Evolutionary conservation across 495 filamentous ascomycete genomes (phyloP), one percentile per base, ranked within the genome.

Genomic region (Ramalina intermedia): DNA sequence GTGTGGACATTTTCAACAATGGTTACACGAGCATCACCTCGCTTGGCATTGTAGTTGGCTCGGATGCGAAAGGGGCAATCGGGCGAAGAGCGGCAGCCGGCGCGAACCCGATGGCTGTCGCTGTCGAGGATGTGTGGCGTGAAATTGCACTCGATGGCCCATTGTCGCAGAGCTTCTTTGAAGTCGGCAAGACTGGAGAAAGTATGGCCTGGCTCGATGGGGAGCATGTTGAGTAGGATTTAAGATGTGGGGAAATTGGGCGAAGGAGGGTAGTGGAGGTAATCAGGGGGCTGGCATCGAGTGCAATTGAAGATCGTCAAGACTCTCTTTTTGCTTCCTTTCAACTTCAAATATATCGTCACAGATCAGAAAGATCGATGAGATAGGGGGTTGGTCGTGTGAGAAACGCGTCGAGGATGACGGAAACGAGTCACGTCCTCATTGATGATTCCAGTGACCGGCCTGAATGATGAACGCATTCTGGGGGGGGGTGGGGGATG

Each of bases 81-180:
- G 20, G 60, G 57, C 36, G 58, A 56, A 14, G 63, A 55, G 20
- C 64, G 61, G 37, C 64, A 67, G 21, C 64, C 64, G 20, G 64
- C 64, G 39, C 64, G 61, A 20, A 67, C 64, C 20, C 64, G 60
- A 33, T 61, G 60, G 8, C 61, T 64, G 46, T 67, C 64, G 20
- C 56, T 59, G 46, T 67, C 64, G 17, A 67, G 59, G 45, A 67
- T 67, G 17, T 63, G 62, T 8, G 64, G 64, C 45, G 64, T 64
- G 56, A 64, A 67, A 43, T 67, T 64, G 11, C 56, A 55, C 49
- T 67, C 64, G 46, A 67, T 66, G 40, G 64, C 64, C 64, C 64
- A 67, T 12, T 58, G 53, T 43, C 63, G 62, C 14, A 67, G 60
- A 0, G 64, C 64, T 40, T 65, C 58, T 42, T 67, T 67, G 53